A percentile compares a stretch with the other conserved stretches of the same genome.
Evolutionary conservation across 2,329 filamentous ascomycete genomes (phyloP).

Genomic region (Pseudogymnoascus verrucosus): DNA sequence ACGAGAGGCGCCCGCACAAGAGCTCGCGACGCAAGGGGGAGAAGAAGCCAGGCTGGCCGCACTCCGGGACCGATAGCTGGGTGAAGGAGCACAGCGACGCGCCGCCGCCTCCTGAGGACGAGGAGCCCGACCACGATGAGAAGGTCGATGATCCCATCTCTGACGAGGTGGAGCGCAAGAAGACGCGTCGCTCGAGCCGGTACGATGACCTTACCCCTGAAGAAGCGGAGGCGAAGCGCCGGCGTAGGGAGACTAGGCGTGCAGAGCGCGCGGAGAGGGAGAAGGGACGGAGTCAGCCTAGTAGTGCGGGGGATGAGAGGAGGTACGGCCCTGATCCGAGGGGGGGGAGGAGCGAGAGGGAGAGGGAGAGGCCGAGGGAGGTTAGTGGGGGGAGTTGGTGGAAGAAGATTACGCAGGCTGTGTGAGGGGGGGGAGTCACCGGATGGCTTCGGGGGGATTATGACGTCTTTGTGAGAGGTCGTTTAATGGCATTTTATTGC

Average conservation of each 20-base stretch:
- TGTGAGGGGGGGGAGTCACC: too few species aligned
- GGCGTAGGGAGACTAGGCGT: slow-evolving; percentile 22
- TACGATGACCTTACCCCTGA: slow-evolving; percentile 19
- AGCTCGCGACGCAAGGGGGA: slow-evolving; percentile 21
- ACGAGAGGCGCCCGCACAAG: slow-evolving; percentile 20
- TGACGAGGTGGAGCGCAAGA: slow-evolving; percentile 24
- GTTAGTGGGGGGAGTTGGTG: slow-evolving; percentile 52
- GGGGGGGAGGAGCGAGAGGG: slow-evolving; percentile 31
- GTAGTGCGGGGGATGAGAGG: slow-evolving; percentile 25
- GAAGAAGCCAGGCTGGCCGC: slow-evolving; percentile 44
- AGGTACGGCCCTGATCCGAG: slow-evolving; percentile 21
- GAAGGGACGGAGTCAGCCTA: slow-evolving; percentile 21
- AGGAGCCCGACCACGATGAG: slow-evolving; percentile 13
- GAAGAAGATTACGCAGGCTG: slow-evolving; percentile 20
- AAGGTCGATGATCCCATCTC: slow-evolving; percentile 18
- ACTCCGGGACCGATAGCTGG: slow-evolving; percentile 58
- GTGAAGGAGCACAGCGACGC: slow-evolving; percentile 58
- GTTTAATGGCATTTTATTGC: background rate
- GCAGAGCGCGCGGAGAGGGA: slow-evolving; percentile 21
- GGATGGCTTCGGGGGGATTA: too few species aligned
- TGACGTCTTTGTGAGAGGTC: background rate
- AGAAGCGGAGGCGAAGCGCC: slow-evolving; percentile 23
- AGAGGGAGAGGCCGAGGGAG: slow-evolving; percentile 56
- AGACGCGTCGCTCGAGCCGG: slow-evolving; percentile 22
- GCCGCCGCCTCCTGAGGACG: slow-evolving; percentile 44